These are phyloP conservation scores for Marchantia polymorpha DNA, from an alignment of 225 moss, liverwort and hornwort genomes.

Conservation along the genomic window DNA sequence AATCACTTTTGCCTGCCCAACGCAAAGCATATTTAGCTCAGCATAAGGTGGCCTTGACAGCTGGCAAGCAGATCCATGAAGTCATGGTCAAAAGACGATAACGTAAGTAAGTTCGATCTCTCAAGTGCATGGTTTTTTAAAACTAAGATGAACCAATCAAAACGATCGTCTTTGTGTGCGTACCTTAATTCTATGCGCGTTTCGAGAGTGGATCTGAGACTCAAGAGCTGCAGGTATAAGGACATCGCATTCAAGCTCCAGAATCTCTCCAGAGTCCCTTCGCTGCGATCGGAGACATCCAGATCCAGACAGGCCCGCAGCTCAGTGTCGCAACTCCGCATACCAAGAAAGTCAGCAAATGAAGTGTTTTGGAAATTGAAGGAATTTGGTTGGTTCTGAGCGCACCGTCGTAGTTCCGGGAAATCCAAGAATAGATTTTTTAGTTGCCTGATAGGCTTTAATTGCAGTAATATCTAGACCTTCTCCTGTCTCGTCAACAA, in stretches of 20 bases:
- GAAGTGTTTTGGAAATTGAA: background rate
- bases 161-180: background rate
- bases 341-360: background rate
- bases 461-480: slow-evolving; percentile 67
- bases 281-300: slow-evolving; percentile 38
- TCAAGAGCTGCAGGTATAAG: slow-evolving; percentile 82
- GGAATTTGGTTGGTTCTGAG: background rate
- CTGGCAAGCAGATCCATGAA: too few relatives aligned
- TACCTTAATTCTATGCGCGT: slow-evolving; percentile 77
- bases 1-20: slow-evolving; percentile 71
- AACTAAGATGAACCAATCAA: background rate
- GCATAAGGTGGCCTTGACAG: background rate
- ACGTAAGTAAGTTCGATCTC: background rate
- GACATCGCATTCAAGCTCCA: slow-evolving; percentile 83
- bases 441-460: slow-evolving; percentile 63
- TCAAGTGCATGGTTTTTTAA: background rate
- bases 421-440: slow-evolving; percentile 75
- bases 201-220: slow-evolving; percentile 74
- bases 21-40: background rate
- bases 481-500: slow-evolving; percentile 58
- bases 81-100: too few relatives aligned
- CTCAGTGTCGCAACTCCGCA: background rate
- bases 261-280: slow-evolving; percentile 54
- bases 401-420: slow-evolving; percentile 75
- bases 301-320: background rate